phyloP scores from a whole-genome alignment of 163 green algal species.

The Scenedesmus sp. region DNA sequence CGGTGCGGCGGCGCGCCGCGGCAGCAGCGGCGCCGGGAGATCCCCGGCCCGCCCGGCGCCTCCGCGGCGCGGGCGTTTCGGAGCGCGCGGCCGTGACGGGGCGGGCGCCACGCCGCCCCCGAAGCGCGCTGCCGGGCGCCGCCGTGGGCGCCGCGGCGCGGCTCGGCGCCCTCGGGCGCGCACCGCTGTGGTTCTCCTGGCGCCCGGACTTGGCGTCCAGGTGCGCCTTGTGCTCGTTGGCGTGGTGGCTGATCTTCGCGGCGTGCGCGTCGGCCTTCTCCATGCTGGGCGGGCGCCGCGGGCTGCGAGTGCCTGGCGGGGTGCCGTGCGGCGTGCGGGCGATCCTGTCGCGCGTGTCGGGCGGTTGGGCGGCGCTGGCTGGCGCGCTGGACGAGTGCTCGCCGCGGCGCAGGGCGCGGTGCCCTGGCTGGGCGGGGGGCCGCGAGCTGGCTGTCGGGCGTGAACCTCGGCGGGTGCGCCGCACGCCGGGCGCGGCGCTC shows the following conservation, averaged over 20 bases:
- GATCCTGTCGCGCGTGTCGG: neutral
- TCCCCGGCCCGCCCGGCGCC: neutral
- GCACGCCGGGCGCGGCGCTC: too few relatives aligned
- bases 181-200: slow-evolving; percentile 31
- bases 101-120: too few relatives aligned
- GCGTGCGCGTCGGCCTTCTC: neutral
- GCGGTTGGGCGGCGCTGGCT: neutral
- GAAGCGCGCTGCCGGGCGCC: too few relatives aligned
- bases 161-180: neutral
- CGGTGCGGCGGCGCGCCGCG: neutral
- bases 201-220: slow-evolving; percentile 20
- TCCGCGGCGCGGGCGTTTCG: neutral
- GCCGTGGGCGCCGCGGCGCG: neutral
- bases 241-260: too few relatives aligned
- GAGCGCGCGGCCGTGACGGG: neutral
- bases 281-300: too few relatives aligned
- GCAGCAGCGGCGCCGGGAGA: neutral
- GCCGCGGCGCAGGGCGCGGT: too few relatives aligned
- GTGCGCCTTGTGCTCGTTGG: neutral
- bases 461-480: too few relatives aligned
- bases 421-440: too few relatives aligned
- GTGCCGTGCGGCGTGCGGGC: neutral
- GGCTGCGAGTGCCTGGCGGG: too few relatives aligned
- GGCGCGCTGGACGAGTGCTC: too few relatives aligned
- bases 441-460: too few relatives aligned